Evolutionary conservation across 768 basidiomycete genomes (phyloP).

Genomic region (Kondoa subrosea): DNA sequence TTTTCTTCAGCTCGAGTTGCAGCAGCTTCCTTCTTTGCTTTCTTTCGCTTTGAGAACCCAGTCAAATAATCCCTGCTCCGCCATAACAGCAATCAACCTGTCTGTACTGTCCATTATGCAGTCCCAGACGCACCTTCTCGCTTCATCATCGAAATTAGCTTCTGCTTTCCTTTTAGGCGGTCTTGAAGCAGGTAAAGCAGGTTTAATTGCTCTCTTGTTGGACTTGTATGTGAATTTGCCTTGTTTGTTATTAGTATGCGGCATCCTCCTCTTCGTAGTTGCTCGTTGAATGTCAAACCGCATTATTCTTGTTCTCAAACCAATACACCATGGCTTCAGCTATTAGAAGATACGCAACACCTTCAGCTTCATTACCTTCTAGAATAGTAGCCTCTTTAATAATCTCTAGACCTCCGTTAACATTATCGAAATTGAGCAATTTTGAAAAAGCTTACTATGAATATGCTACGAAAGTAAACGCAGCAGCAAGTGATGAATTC

Average conservation of each 20-base stretch:
- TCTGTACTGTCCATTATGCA: background rate
- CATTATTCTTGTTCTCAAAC: too few species aligned
- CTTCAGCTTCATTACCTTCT: background rate
- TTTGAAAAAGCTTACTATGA: constrained; percentile 28
- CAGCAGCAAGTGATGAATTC: constrained; percentile 23
- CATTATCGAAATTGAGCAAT: constrained; percentile 13
- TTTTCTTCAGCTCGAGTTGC: constrained; percentile 1
- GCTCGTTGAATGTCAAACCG: too few species aligned
- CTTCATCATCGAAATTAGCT: constrained; percentile 17
- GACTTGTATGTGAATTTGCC: background rate
- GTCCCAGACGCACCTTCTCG: constrained; percentile 11
- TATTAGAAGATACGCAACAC: background rate
- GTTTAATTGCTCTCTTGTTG: background rate
- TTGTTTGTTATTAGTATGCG: background rate
- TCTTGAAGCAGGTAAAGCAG: background rate
- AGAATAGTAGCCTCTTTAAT: constrained; percentile 26
- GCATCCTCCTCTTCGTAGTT: too few species aligned
- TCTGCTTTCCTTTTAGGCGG: constrained; percentile 5
- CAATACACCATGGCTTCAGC: too few species aligned
- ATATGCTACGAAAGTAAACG: constrained; percentile 24
- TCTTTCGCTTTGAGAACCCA: constrained; percentile 19
- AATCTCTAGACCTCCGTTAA: constrained; percentile 24
- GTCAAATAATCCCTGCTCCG: constrained; percentile 19
- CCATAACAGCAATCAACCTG: background rate
- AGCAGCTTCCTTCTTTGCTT: constrained; percentile 19